phyloP scores from a whole-genome alignment of 2,329 filamentous ascomycete species.

The Fulvia fulva region DNA sequence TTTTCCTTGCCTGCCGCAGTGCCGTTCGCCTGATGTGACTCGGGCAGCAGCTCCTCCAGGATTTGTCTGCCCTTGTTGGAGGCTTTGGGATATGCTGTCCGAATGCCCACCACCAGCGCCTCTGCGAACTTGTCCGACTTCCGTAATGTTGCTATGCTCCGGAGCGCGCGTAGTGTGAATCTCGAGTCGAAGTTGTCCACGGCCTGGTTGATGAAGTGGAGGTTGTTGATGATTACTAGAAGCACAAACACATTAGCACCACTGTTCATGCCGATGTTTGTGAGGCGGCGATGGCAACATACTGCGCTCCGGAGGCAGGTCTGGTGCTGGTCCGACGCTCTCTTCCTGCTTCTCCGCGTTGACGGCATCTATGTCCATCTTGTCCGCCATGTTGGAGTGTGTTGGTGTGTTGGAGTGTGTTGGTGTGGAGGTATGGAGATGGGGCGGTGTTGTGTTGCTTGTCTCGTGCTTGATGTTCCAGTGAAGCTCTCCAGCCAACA shows the following conservation, averaged over 20 bases:
- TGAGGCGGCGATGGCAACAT: slow-evolving; percentile 22
- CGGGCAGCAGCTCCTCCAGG: slow-evolving; percentile 31
- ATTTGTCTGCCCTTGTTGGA: slow-evolving; percentile 30
- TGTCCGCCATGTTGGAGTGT: slow-evolving; percentile 45
- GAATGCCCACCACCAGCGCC: slow-evolving; percentile 32
- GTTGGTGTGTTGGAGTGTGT: too few species aligned
- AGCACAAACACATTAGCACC: slow-evolving; percentile 10
- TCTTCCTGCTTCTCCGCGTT: slow-evolving; percentile 40
- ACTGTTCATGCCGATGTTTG: slow-evolving; percentile 14
- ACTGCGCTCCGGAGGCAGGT: slow-evolving; percentile 32
- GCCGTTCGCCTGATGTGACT: slow-evolving; percentile 20
- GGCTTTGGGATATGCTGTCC: slow-evolving; percentile 32
- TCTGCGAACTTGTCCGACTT: slow-evolving; percentile 58
- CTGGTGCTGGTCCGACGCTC: slow-evolving; percentile 36
- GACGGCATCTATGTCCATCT: slow-evolving; percentile 43
- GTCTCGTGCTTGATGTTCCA: slow-evolving; percentile 15
- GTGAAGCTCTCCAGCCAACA: slow-evolving; percentile 10
- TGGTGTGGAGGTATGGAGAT: slow-evolving; percentile 5
- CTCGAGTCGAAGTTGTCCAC: slow-evolving; percentile 90
- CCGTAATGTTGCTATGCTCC: slow-evolving; percentile 91
- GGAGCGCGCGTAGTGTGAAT: slow-evolving; percentile 89
- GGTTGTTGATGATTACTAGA: slow-evolving; percentile 91
- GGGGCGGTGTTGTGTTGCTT: slow-evolving; percentile 9
- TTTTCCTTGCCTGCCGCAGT: slow-evolving; percentile 18
- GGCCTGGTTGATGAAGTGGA: slow-evolving; percentile 83